Conservation (phyloP, 768 basidiomycete species). For the Rhizopogon rudus region DNA sequence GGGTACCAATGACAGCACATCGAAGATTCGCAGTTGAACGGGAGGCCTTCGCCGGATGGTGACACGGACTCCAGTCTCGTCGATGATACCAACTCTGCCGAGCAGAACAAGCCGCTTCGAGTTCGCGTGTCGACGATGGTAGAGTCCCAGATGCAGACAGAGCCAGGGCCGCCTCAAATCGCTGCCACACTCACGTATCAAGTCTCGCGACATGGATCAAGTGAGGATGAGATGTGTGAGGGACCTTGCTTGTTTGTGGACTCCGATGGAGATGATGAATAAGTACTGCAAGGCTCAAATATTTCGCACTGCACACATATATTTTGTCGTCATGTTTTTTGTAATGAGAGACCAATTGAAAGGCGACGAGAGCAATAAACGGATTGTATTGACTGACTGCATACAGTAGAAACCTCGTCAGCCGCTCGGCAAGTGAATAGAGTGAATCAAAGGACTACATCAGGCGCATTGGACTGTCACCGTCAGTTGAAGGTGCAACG, state of each 20-base stretch:
- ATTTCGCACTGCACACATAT: not conserved
- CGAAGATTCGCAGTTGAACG: not conserved
- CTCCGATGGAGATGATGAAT: conserved; percentile 26
- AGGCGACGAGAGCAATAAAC: too few species aligned
- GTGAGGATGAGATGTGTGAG: conserved; percentile 8
- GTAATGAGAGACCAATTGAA: too few species aligned
- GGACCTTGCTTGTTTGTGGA: conserved; percentile 27
- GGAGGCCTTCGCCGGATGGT: not conserved
- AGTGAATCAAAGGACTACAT: too few species aligned
- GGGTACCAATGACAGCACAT: not conserved
- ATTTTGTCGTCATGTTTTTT: too few species aligned
- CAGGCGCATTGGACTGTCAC: too few species aligned
- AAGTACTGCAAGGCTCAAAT: not conserved
- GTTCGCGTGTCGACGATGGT: not conserved
- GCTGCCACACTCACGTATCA: not conserved
- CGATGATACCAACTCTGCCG: not conserved
- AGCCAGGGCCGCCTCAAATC: not conserved
- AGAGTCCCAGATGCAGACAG: not conserved
- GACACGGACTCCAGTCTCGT: not conserved
- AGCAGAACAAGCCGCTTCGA: not conserved
- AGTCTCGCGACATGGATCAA: not conserved
- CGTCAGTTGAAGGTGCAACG: too few species aligned
- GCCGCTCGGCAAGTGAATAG: too few species aligned
- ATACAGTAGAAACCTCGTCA: too few species aligned
- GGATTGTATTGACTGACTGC: too few species aligned